Evolutionary conservation across 108 stramenopile species (phyloP), one percentile per base, ranked within the genome.

Genomic region (Cyclotella choctawhatcheeana): DNA sequence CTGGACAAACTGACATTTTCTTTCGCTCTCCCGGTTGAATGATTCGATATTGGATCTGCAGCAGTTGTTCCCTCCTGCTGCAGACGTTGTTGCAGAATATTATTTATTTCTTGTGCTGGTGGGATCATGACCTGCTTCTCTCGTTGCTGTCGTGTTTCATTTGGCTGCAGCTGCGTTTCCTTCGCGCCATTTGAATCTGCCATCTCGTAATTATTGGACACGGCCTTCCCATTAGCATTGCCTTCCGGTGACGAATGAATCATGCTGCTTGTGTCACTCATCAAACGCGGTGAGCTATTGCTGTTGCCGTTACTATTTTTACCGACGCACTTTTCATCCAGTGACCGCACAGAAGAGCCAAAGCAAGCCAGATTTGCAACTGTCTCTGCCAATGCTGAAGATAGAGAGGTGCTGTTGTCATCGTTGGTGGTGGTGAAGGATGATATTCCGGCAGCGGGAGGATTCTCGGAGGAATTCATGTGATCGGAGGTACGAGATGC

Each of bases 331-430:
- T 12, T 40, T 6, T 6, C 37, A 40, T 40, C 12, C 30, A 14
- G 5, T 13, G 27, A 14, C 30, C 55, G 55, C 29, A 30, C 1
- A 12, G 29, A 14, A 29, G 55, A 30, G 12, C 55, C 55, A 22
- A 48, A 66, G 48, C 67, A 76, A 10, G 67, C 50, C 31, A 52
- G 53, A 62, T 67, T 67, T 13, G 74, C 74, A 48, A 76, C 67
- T 17, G 60, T 67, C 26, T 66, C 59, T 16, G 74, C 74, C 66
- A 76, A 52, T 30, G 60, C 74, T 33, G 58, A 66, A 30, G 67
- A 58, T 6, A 76, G 51, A 22, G 74, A 76, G 13, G 73, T 65
- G 43, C 53, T 56, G 10, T 43, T 47, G 10, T 3, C 27, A 5
- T 35, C 0, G 20, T 35, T 34, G 51, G 33, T 30, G 20, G 74